Evolutionary conservation across 1,139 yeast genomes (phyloP).

Genomic region (Nakaseomyces sp.): DNA sequence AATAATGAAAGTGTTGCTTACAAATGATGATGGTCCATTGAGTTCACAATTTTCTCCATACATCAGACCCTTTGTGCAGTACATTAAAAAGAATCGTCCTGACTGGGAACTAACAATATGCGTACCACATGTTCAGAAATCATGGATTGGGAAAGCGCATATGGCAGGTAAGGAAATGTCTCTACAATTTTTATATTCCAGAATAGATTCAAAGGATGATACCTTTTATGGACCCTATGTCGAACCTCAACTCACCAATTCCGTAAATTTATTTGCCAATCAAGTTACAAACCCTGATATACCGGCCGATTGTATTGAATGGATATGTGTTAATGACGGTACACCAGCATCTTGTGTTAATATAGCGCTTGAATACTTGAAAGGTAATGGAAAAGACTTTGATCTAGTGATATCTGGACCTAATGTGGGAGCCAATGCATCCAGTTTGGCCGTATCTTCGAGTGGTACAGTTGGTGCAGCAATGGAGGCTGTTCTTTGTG

Average conservation of each 20-base stretch:
- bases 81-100: conserved; percentile 46
- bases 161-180: conserved; percentile 74
- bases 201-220: conserved; percentile 43
- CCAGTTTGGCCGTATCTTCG: conserved; percentile 77
- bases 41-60: conserved; percentile 74
- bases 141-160: conserved; percentile 98
- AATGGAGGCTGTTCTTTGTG: conserved; percentile 83
- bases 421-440: conserved; percentile 86
- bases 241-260: conserved; percentile 32
- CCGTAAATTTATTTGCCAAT: not conserved
- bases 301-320: conserved; percentile 49
- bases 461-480: conserved; percentile 97
- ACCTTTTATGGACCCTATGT: conserved; percentile 63
- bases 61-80: conserved; percentile 69
- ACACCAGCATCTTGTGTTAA: conserved; percentile 97
- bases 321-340: conserved; percentile 77
- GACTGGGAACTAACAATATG: conserved; percentile 86
- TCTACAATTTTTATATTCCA: conserved; percentile 52
- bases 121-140: conserved; percentile 71
- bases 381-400: conserved; percentile 49
- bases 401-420: conserved; percentile 92
- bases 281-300: conserved; percentile 18
- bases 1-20: conserved; percentile 32
- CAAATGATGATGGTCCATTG: conserved; percentile 96
- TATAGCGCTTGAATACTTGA: conserved; percentile 71